phyloP scores from a whole-genome alignment of 2,329 filamentous ascomycete genomes.

The Colletotrichum euphorbiae region DNA sequence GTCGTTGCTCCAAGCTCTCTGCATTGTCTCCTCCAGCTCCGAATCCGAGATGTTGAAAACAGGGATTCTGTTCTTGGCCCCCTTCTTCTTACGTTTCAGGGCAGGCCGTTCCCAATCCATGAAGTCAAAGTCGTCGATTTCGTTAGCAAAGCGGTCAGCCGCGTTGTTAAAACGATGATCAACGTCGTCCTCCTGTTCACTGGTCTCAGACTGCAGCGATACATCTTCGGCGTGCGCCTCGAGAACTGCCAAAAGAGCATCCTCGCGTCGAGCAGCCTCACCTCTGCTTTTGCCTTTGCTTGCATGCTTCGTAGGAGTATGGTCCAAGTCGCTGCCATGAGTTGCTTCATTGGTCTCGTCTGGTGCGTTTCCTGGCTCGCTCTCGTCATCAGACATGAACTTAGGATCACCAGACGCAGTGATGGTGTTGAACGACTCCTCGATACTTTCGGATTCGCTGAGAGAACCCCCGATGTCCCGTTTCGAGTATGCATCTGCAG shows the following conservation, averaged over 20 bases:
- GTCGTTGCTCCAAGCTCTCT: slow-evolving; percentile 73
- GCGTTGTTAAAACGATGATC: slow-evolving; percentile 32
- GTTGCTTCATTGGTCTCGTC: neutral
- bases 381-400: neutral
- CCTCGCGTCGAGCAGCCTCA: neutral
- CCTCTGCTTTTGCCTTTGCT: neutral
- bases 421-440: slow-evolving; percentile 41
- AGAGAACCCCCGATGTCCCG: slow-evolving; percentile 45
- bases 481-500: slow-evolving; percentile 67
- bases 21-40: slow-evolving; percentile 72
- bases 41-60: slow-evolving; percentile 71
- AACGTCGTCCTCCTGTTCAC: slow-evolving; percentile 5
- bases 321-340: neutral
- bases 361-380: neutral
- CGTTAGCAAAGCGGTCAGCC: slow-evolving; percentile 38
- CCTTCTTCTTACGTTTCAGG: slow-evolving; percentile 74
- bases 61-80: slow-evolving; percentile 64
- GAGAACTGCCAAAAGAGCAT: neutral
- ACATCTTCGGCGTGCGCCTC: slow-evolving; percentile 9
- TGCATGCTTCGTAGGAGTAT: neutral
- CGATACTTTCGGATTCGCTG: slow-evolving; percentile 43
- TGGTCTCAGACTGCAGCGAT: neutral
- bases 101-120: slow-evolving; percentile 85
- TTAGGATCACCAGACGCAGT: neutral
- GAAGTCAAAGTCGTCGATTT: slow-evolving; percentile 79